Percentiles rank a stretch among this genome's conserved stretches.
These are phyloP conservation scores for Ordospora colligata DNA, from an alignment of 371 early-diverging fungal species.

Conservation along the genomic window DNA sequence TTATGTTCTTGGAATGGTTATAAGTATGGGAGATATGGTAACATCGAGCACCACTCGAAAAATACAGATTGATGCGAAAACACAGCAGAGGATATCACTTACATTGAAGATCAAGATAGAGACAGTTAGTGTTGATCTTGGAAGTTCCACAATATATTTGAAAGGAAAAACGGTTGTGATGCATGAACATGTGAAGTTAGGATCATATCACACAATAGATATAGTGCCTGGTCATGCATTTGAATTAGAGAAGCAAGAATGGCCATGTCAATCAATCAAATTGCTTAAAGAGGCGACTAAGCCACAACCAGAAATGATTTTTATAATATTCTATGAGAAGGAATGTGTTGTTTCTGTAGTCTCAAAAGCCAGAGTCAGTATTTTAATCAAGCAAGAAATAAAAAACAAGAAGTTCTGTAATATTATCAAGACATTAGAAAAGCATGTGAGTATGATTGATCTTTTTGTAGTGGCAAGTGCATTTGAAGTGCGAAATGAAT, in stretches of 20 bases:
- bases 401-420: constrained; percentile 49
- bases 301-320: constrained; percentile 43
- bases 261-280: constrained; percentile 23
- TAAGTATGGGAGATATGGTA: constrained; percentile 49
- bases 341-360: constrained; percentile 42
- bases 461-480: constrained; percentile 34
- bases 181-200: constrained; percentile 56
- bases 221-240: constrained; percentile 50
- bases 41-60: constrained; percentile 52
- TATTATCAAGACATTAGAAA: constrained; percentile 28
- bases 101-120: constrained; percentile 55
- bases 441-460: constrained; percentile 19
- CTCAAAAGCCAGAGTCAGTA: constrained; percentile 29
- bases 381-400: constrained; percentile 35
- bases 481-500: constrained; percentile 19
- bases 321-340: constrained; percentile 55
- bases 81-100: constrained; percentile 44
- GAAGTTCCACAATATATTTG: constrained; percentile 49
- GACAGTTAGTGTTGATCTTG: constrained; percentile 47
- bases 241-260: constrained; percentile 46
- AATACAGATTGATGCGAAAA: constrained; percentile 48
- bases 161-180: constrained; percentile 56
- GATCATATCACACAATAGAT: constrained; percentile 57
- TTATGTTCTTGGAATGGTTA: constrained; percentile 50
- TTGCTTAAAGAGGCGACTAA: constrained; percentile 40